Evolutionary conservation across 352 stramenopile genomes (phyloP).

Genomic region (Pythium utonaiense): DNA sequence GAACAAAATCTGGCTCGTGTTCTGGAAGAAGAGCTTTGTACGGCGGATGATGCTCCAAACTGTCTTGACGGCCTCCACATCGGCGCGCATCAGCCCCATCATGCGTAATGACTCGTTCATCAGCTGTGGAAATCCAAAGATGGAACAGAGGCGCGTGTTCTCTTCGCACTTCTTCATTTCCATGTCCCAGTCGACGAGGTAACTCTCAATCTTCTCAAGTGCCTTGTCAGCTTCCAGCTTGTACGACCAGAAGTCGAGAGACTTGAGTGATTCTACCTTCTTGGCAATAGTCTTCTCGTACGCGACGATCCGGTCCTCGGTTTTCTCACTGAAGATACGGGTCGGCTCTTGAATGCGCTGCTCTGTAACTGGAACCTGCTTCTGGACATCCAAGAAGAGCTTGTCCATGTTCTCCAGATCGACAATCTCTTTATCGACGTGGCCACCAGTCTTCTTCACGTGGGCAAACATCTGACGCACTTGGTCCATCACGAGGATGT

Average conservation of each 20-base stretch:
- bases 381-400: conserved; percentile 72
- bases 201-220: conserved; percentile 81
- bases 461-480: conserved; percentile 71
- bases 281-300: conserved; percentile 91
- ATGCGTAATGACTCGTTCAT: conserved; percentile 89
- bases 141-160: conserved; percentile 88
- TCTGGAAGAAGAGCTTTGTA: conserved; percentile 65
- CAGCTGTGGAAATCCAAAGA: conserved; percentile 94
- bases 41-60: conserved; percentile 82
- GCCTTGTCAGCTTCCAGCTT: conserved; percentile 76
- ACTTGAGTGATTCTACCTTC: conserved; percentile 80
- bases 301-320: conserved; percentile 89
- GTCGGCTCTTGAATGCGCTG: conserved; percentile 73
- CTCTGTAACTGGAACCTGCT: conserved; percentile 74
- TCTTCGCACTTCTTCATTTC: conserved; percentile 91
- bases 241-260: conserved; percentile 81
- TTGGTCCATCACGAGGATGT: conserved; percentile 75
- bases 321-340: conserved; percentile 89
- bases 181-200: conserved; percentile 78
- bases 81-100: conserved; percentile 84
- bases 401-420: conserved; percentile 86
- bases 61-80: conserved; percentile 72
- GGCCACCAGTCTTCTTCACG: conserved; percentile 73
- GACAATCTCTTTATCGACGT: conserved; percentile 81
- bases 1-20: conserved; percentile 85